Percentiles rank a stretch among this genome's conserved stretches.
Evolutionary conservation across 768 basidiomycete species (phyloP).

Genomic region (Termitomyces sp.): DNA sequence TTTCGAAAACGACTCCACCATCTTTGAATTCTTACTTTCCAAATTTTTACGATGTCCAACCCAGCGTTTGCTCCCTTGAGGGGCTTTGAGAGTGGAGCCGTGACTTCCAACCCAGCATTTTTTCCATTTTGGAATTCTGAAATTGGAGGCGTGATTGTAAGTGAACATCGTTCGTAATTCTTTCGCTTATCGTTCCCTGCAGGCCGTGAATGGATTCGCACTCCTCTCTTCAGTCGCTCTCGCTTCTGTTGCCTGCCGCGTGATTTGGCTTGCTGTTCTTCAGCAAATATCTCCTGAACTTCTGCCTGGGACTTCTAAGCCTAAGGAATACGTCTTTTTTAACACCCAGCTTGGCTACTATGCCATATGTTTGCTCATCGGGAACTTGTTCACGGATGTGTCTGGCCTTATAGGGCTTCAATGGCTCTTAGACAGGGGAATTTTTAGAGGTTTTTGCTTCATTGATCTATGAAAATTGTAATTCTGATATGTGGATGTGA

Average conservation of each 20-base stretch:
- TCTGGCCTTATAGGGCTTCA: slow-evolving; percentile 52
- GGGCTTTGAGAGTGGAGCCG: slow-evolving; percentile 29
- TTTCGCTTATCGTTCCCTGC: background rate
- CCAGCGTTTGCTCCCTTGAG: slow-evolving; percentile 27
- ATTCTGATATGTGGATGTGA: background rate
- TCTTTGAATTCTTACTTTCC: slow-evolving; percentile 5
- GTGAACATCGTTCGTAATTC: slow-evolving; percentile 10
- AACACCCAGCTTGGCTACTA: slow-evolving; percentile 70
- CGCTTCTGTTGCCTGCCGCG: slow-evolving; percentile 43
- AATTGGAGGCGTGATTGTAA: slow-evolving; percentile 36
- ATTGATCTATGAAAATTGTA: background rate
- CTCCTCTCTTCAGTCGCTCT: slow-evolving; percentile 52
- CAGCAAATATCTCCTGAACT: slow-evolving; percentile 29
- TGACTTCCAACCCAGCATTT: slow-evolving; percentile 24
- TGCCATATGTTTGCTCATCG: slow-evolving; percentile 57
- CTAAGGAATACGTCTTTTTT: slow-evolving; percentile 60
- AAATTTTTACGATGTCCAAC: slow-evolving; percentile 10
- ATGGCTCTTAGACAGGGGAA: slow-evolving; percentile 43
- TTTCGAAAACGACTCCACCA: slow-evolving; percentile 6
- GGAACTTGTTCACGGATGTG: slow-evolving; percentile 49
- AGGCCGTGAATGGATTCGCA: slow-evolving; percentile 53
- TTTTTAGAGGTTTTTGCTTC: slow-evolving; percentile 42
- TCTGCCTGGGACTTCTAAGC: slow-evolving; percentile 18
- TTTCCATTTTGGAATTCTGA: slow-evolving; percentile 28
- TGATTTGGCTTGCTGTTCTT: slow-evolving; percentile 42